phyloP scores from a whole-genome alignment of 2,329 filamentous ascomycete genomes.

The Beauveria rudraprayagi region DNA sequence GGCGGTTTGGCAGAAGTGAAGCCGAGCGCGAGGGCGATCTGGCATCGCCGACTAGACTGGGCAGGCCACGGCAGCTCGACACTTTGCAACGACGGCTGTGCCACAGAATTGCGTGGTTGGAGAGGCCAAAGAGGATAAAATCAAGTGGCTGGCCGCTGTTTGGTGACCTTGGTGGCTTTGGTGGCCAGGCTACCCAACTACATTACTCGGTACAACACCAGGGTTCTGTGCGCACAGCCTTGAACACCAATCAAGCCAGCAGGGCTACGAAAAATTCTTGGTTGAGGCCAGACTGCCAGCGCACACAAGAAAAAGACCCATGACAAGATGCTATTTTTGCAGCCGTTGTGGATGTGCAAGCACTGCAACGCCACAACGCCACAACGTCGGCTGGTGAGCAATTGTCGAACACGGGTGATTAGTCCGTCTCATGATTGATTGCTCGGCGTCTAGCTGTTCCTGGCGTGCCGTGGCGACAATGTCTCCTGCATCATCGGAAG shows the following conservation, averaged over 20 bases:
- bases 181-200: not conserved
- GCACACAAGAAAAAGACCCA: not conserved
- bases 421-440: conserved; percentile 6
- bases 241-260: not conserved
- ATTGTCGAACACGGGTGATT: not conserved
- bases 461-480: not conserved
- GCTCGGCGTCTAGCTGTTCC: conserved; percentile 8
- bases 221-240: conserved; percentile 1
- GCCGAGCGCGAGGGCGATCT: not conserved
- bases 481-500: conserved; percentile 8
- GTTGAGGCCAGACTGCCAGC: conserved; percentile 2
- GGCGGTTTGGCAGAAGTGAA: not conserved
- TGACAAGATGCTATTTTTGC: conserved; percentile 5
- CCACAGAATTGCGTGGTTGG: not conserved
- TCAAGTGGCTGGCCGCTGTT: conserved; percentile 5
- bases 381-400: not conserved
- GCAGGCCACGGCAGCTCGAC: not conserved
- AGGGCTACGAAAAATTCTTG: not conserved
- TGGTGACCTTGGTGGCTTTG: not conserved
- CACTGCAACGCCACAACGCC: not conserved
- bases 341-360: conserved; percentile 1
- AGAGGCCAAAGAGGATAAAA: not conserved
- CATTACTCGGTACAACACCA: not conserved
- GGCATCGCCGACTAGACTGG: not conserved
- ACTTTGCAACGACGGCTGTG: not conserved